Conservation (phyloP, 2,329 filamentous ascomycete species). For the Acrocalymma vagum region DNA sequence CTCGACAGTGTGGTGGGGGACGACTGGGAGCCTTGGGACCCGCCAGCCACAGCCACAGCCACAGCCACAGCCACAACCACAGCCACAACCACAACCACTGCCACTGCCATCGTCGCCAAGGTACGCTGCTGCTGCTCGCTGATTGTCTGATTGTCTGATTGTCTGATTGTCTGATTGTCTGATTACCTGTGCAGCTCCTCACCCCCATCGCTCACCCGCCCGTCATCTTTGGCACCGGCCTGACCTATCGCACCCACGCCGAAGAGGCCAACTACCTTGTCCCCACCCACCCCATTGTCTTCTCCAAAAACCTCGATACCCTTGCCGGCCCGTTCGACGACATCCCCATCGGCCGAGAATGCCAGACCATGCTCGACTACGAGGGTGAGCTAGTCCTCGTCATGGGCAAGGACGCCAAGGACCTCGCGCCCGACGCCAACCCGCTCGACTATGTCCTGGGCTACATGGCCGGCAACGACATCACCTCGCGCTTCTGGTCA, state of each 20-base stretch:
- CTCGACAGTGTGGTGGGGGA: no score
- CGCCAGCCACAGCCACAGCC: no score
- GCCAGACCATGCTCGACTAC: conserved; percentile 12
- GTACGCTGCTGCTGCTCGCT: no score
- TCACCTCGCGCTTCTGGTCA: conserved; percentile 59
- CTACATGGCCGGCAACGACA: conserved; percentile 62
- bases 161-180: no score
- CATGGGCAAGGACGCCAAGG: conserved; percentile 58
- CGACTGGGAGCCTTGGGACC: no score
- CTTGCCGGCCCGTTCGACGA: not conserved
- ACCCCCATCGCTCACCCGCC: no score
- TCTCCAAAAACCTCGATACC: no score
- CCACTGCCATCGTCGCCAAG: not conserved
- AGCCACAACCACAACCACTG: not conserved
- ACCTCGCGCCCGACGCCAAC: conserved; percentile 48
- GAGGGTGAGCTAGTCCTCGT: conserved; percentile 45
- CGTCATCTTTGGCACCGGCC: conserved; percentile 54
- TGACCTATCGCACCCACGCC: conserved; percentile 54
- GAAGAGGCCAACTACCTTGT: conserved; percentile 1
- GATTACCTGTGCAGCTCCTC: no score
- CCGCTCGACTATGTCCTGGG: conserved; percentile 58
- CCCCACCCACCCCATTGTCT: conserved; percentile 3
- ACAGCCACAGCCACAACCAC: no score
- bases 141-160: no score
- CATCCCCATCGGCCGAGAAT: conserved; percentile 7